Evolutionary conservation across 179 eudicot genomes (phyloP), one percentile per base, ranked within the genome.

Genomic region (Gypsophila paniculata): DNA sequence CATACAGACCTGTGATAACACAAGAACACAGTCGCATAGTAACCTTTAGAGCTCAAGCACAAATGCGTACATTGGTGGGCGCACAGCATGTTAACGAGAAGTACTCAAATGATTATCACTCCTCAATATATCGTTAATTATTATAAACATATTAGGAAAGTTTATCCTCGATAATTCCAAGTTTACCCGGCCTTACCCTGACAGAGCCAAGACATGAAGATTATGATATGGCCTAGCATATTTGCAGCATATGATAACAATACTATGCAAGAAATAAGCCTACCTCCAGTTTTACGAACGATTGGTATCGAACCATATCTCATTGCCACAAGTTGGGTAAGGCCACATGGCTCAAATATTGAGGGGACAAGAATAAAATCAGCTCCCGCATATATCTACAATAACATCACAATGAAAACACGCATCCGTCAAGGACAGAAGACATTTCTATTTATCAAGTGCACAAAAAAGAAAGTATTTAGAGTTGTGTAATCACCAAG

Each of bases 211-310:
- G 51, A 21, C 34, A 70, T 8, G 57, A 70, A 21, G 32, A 10
- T 58, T 39, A 39, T 39, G 44, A 39, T 5, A 39, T 39, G 44
- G 44, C 9, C 44, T 8, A 8, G 10, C 44, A 39, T 39, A 39
- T 5, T 5, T 39, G 44, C 44, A 39, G 44, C 34, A 29, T 29
- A 29, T 29, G 10, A 39, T 39, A 39, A 39, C 10, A 39, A 39
- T 39, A 39, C 44, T 39, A 8, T 39, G 0, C 44, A 39, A 39
- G 48, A 71, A 48, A 42, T 15, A 13, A 14, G 63, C 73, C 39
- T 72, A 94, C 97, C 97, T 90, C 99, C 99, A 66, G 99, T 94
- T 87, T 91, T 94, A 78, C 99, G 99, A 49, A 94, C 99, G 72
- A 94, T 79, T 9, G 99, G 95, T 72, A 94, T 85, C 19, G 97